phyloP scores from a whole-genome alignment of 2,329 filamentous ascomycete species.

The Fusarium tupiense region DNA sequence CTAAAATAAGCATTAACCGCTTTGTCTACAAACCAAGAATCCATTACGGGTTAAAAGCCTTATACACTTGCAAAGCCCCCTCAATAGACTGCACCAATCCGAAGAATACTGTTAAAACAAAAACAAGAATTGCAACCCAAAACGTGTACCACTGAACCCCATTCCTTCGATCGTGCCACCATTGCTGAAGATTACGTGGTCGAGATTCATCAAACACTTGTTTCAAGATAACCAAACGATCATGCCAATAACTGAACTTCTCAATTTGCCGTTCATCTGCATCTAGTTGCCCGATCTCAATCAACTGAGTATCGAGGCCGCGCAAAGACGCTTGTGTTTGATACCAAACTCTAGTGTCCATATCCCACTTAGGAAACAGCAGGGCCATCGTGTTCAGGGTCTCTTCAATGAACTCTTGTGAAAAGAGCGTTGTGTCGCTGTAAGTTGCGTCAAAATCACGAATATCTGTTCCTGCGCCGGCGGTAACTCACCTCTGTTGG shows the following conservation, averaged over 20 bases:
- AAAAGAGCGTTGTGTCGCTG: neutral
- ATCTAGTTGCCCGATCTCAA: neutral
- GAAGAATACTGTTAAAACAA: neutral
- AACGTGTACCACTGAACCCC: neutral
- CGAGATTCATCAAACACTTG: neutral
- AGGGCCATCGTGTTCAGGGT: neutral
- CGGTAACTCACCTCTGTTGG: neutral
- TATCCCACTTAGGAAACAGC: neutral
- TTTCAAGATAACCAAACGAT: neutral
- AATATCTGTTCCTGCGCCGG: accelerated
- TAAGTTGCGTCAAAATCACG: neutral
- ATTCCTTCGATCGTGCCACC: neutral
- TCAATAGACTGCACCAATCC: neutral
- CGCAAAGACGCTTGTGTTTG: neutral
- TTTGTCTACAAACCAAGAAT: no score
- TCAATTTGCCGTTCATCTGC: neutral
- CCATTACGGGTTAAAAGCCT: neutral
- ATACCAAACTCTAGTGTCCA: neutral
- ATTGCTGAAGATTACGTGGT: neutral
- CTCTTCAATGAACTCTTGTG: neutral
- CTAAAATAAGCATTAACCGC: neutral
- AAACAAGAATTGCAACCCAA: neutral
- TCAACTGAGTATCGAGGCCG: neutral
- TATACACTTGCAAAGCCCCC: neutral
- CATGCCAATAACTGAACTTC: neutral